phyloP scores from a whole-genome alignment of 2,329 filamentous ascomycete genomes.

The Aspergillus aculeatus region DNA sequence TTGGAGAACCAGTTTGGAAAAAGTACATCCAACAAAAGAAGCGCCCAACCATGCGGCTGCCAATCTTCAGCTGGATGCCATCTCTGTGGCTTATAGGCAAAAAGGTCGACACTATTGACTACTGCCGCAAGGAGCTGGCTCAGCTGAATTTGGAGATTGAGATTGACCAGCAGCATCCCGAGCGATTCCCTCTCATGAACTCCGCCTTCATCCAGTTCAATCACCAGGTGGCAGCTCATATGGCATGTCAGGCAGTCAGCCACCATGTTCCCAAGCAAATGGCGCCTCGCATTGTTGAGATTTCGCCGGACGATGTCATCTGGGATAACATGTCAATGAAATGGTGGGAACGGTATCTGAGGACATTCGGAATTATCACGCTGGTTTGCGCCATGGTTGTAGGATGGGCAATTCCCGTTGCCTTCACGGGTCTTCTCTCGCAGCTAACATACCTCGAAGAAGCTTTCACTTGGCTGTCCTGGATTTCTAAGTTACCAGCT shows the following conservation, averaged over 20 bases:
- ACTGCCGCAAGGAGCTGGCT: conserved; percentile 82
- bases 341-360: conserved; percentile 88
- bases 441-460: conserved; percentile 70
- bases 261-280: conserved; percentile 93
- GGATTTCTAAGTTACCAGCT: conserved; percentile 62
- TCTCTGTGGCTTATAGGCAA: conserved; percentile 75
- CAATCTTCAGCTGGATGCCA: conserved; percentile 70
- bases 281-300: conserved; percentile 88
- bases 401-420: conserved; percentile 86
- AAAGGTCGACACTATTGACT: conserved; percentile 93
- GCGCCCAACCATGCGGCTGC: conserved; percentile 78
- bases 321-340: conserved; percentile 97
- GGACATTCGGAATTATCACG: conserved; percentile 64
- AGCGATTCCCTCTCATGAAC: conserved; percentile 87
- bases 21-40: conserved; percentile 79
- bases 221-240: conserved; percentile 93
- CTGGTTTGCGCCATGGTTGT: conserved; percentile 74
- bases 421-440: conserved; percentile 79
- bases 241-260: conserved; percentile 90
- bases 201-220: conserved; percentile 99
- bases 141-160: conserved; percentile 90
- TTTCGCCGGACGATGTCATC: conserved; percentile 85
- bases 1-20: conserved; percentile 71
- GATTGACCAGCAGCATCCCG: conserved; percentile 78
- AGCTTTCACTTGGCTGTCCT: conserved; percentile 66